Conservation (phyloP, 2,329 filamentous ascomycete genomes). For the Thielaviopsis euricoi region DNA sequence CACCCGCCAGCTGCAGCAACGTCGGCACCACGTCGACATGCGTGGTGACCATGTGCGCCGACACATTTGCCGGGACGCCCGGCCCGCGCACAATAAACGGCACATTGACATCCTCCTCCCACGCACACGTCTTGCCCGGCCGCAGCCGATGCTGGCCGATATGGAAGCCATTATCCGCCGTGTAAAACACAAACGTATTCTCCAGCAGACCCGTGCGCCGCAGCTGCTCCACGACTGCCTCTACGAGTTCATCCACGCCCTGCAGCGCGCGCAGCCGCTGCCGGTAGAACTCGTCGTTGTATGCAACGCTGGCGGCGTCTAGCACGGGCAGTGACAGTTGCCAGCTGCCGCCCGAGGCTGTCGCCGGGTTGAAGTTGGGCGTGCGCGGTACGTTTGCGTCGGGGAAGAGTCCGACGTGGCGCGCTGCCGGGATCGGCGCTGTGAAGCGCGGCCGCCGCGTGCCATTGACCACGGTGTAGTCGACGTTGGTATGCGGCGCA, state of each 20-base stretch:
- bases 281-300: slow-evolving; percentile 25
- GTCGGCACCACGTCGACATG: slow-evolving; percentile 41
- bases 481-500: slow-evolving; percentile 19
- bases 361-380: slow-evolving; percentile 45
- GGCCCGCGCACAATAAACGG: slow-evolving; percentile 34
- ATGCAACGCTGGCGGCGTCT: slow-evolving; percentile 18
- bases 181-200: slow-evolving; percentile 35
- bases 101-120: slow-evolving; percentile 35
- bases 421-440: slow-evolving; percentile 24
- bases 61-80: slow-evolving; percentile 23
- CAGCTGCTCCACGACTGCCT: slow-evolving; percentile 21
- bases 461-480: slow-evolving; percentile 14
- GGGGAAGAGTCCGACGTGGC: slow-evolving; percentile 44
- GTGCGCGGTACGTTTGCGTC: slow-evolving; percentile 44
- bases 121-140: slow-evolving; percentile 34
- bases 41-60: slow-evolving; percentile 25
- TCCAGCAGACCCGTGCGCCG: slow-evolving; percentile 20
- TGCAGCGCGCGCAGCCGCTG: slow-evolving; percentile 26
- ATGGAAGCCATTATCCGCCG: slow-evolving; percentile 36
- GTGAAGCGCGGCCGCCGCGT: slow-evolving; percentile 16
- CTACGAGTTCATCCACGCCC: slow-evolving; percentile 29
- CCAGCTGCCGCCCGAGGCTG: slow-evolving; percentile 28
- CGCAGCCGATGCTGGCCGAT: slow-evolving; percentile 35
- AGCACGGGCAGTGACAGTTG: slow-evolving; percentile 22
- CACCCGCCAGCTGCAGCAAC: slow-evolving; percentile 25